phyloP scores from a whole-genome alignment of 768 basidiomycete genomes.

The Coprinellus aureogranulatus region DNA sequence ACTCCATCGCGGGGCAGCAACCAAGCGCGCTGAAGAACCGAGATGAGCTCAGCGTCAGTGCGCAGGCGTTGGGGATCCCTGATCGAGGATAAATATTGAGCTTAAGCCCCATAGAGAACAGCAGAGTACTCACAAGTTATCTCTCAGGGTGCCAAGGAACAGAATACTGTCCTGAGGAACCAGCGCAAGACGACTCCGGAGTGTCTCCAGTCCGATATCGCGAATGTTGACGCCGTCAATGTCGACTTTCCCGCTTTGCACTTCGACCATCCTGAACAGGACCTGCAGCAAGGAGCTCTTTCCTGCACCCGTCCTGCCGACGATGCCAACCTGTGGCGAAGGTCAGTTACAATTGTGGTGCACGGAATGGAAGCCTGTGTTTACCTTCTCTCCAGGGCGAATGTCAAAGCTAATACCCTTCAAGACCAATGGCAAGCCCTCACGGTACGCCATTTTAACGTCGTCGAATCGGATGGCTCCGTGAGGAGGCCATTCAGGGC shows the following conservation, averaged over 20 bases:
- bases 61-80: constrained; percentile 33
- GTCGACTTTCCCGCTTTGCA: constrained; percentile 53
- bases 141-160: constrained; percentile 49
- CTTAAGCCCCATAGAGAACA: constrained; percentile 14
- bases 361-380: too few species aligned
- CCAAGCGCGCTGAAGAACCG: constrained; percentile 58
- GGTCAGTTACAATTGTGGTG: too few species aligned
- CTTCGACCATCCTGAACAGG: constrained; percentile 56
- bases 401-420: constrained; percentile 57
- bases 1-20: constrained; percentile 52
- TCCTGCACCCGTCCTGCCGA: constrained; percentile 49
- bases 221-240: constrained; percentile 57
- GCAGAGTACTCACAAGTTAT: constrained; percentile 35
- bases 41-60: constrained; percentile 62
- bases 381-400: constrained; percentile 62
- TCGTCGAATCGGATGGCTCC: constrained; percentile 57
- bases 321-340: constrained; percentile 33
- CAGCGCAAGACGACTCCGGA: constrained; percentile 55
- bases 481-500: constrained; percentile 43
- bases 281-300: constrained; percentile 59
- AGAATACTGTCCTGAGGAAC: constrained; percentile 66
- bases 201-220: constrained; percentile 51
- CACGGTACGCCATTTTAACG: constrained; percentile 57
- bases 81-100: background rate
- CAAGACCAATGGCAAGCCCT: constrained; percentile 64